Evolutionary conservation across 192 early-diverging fungal genomes (phyloP).

Genomic region (Podila horticola): DNA sequence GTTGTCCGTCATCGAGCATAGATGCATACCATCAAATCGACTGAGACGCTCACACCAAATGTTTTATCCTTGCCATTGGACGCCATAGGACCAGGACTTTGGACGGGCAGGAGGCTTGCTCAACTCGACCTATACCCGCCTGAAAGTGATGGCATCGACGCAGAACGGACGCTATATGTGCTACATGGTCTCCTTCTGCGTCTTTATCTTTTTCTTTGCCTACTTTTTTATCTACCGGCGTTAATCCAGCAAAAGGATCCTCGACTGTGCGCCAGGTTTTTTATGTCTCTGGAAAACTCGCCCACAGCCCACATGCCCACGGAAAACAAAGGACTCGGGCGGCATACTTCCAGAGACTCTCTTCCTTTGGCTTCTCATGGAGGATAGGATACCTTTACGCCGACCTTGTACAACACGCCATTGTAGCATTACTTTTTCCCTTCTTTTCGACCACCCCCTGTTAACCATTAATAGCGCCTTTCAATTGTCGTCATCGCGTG

Average conservation of each 20-base stretch:
- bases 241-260: constrained; percentile 1
- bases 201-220: constrained; percentile 44
- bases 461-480: no score
- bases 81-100: constrained; percentile 43
- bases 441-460: background rate
- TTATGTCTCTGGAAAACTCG: no score
- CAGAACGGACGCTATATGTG: constrained; percentile 52
- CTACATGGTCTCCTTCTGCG: constrained; percentile 48
- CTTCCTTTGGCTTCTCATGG: no score
- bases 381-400: no score
- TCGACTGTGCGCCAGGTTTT: no score
- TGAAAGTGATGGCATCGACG: constrained; percentile 49
- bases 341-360: no score
- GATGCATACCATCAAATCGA: background rate
- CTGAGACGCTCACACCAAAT: background rate
- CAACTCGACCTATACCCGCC: constrained; percentile 39
- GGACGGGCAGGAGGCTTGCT: constrained; percentile 47
- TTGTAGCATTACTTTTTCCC: background rate
- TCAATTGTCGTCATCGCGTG: no score
- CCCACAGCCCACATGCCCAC: no score
- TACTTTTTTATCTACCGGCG: constrained; percentile 45
- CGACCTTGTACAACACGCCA: background rate
- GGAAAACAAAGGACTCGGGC: no score
- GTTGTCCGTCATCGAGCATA: background rate
- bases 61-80: background rate